Evolutionary conservation across 192 early-diverging fungal genomes (phyloP).

Genomic region (Blastocladiella britannica): DNA sequence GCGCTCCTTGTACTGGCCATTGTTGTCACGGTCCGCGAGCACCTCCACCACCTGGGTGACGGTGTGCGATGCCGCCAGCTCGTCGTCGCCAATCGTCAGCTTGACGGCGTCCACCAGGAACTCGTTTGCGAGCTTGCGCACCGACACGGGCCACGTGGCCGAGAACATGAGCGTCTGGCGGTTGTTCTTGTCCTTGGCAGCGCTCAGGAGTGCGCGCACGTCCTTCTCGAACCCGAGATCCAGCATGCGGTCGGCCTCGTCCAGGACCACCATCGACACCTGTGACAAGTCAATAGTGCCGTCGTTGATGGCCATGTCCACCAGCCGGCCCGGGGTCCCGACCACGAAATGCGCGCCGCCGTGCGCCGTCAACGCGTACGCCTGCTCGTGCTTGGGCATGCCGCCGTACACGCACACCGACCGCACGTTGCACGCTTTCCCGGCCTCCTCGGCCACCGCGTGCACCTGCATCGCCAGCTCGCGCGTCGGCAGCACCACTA

Average conservation of each 20-base stretch:
- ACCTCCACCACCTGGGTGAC: conserved; percentile 85
- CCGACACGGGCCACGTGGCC: conserved; percentile 97
- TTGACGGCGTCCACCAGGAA: conserved; percentile 87
- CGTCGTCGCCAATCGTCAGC: conserved; percentile 85
- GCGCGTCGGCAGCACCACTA: conserved; percentile 88
- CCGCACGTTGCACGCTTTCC: conserved; percentile 65
- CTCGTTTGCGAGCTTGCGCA: conserved; percentile 74
- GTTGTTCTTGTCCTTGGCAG: conserved; percentile 65
- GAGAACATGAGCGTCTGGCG: conserved; percentile 98
- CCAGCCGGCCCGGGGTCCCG: conserved; percentile 91
- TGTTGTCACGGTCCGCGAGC: conserved; percentile 67
- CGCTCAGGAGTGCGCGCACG: conserved; percentile 91
- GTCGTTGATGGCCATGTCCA: conserved; percentile 68
- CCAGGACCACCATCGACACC: conserved; percentile 91
- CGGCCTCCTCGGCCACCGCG: conserved; percentile 84
- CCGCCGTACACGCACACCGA: conserved; percentile 93
- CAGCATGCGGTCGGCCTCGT: conserved; percentile 98
- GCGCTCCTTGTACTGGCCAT: conserved; percentile 5
- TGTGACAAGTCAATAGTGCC: conserved; percentile 75
- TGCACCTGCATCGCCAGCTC: conserved; percentile 96
- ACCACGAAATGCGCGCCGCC: conserved; percentile 88
- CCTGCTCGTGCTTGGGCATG: conserved; percentile 74
- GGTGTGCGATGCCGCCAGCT: conserved; percentile 77
- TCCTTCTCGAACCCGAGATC: conserved; percentile 99
- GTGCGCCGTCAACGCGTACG: conserved; percentile 41